Conservation (phyloP, 352 stramenopile genomes). For the Phytophthora ramorum region DNA sequence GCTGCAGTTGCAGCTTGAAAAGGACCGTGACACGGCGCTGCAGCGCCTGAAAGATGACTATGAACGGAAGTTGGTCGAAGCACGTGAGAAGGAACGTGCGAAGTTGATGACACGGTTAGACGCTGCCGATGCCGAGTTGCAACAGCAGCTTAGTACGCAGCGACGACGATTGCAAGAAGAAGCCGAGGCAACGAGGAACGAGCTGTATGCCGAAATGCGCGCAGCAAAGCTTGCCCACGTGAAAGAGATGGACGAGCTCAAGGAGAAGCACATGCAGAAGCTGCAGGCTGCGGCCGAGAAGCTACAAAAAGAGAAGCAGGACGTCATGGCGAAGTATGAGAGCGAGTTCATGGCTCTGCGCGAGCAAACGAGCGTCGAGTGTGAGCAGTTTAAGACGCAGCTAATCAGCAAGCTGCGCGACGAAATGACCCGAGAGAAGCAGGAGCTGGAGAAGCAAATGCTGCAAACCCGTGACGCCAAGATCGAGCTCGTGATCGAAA, state of each 20-base stretch:
- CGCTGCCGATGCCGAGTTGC: constrained; percentile 74
- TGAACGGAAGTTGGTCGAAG: constrained; percentile 73
- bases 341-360: constrained; percentile 55
- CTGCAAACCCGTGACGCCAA: constrained; percentile 76
- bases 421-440: constrained; percentile 67
- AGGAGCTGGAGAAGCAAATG: constrained; percentile 75
- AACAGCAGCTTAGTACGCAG: constrained; percentile 80
- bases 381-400: constrained; percentile 70
- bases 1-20: constrained; percentile 61
- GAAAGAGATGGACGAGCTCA: constrained; percentile 73
- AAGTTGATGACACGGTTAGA: constrained; percentile 82
- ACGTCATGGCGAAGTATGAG: constrained; percentile 70
- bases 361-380: constrained; percentile 68
- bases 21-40: constrained; percentile 58
- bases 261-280: constrained; percentile 48
- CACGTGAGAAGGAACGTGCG: constrained; percentile 74
- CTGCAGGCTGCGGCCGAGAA: constrained; percentile 45
- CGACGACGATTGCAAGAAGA: constrained; percentile 78
- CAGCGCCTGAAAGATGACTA: constrained; percentile 74
- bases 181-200: constrained; percentile 62
- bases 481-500: constrained; percentile 84
- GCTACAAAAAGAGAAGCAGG: constrained; percentile 69
- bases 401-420: constrained; percentile 58
- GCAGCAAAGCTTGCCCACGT: constrained; percentile 53
- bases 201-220: constrained; percentile 61